Evolutionary conservation across 805 yeast genomes (phyloP), one percentile per base, ranked within the genome.

Genomic region (Kluyveromyces nonfermentans): DNA sequence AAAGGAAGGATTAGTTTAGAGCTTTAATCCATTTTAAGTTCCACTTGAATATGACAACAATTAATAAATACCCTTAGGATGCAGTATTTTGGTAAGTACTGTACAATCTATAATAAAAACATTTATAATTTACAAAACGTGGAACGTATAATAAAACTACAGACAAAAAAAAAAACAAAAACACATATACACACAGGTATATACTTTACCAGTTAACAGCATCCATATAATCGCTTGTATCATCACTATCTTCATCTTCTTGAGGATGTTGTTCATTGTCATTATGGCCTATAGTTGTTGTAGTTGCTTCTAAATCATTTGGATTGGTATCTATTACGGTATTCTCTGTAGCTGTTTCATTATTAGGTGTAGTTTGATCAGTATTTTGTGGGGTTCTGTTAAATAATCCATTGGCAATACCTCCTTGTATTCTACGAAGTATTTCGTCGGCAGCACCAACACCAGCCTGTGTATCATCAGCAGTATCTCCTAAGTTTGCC

Each of bases 401-500:
- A 35, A 46, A 38, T 14, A 38, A 38, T 17, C 41, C 41, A 28
- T 38, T 38, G 8, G 31, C 47, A 5, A 47, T 42, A 17, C 46
- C 53, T 15, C 50, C 46, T 25, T 55, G 51, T 42, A 49, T 53
- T 2, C 55, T 59, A 12, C 54, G 55, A 30, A 54, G 46, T 10
- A 56, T 47, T 33, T 53, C 57, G 8, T 55, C 49, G 1, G 56
- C 49, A 15, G 50, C 44, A 35, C 47, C 50, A 3, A 50, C 44
- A 10, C 41, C 47, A 16, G 43, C 54, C 7, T 45, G 56, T 14
- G 44, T 54, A 37, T 51, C 50, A n/a, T 47, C 54, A 38, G 51
- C 42, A n/a, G 47, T 49, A 34, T 47, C 54, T 38, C 59, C 51
- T 18, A 58, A 46, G 39, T 52, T 55, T 17, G 55, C 55, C 15